Conservation (phyloP, 192 early-diverging fungal genomes). For the Gamsiella multidivaricata region DNA sequence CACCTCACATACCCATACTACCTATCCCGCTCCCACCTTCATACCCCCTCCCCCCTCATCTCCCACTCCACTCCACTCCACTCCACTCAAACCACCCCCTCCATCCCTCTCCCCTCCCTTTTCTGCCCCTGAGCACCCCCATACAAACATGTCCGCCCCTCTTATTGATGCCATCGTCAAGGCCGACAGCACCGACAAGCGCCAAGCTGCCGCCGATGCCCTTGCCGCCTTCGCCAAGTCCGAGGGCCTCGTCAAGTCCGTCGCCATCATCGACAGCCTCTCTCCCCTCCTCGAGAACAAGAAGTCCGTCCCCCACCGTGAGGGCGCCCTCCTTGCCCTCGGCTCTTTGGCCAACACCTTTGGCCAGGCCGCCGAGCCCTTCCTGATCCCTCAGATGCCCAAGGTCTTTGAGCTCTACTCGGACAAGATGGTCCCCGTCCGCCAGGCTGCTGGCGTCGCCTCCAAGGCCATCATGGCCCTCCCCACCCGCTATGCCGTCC, state of each 20-base stretch:
- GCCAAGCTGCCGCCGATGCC: constrained; percentile 50
- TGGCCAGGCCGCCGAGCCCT: constrained; percentile 73
- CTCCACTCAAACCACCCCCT: constrained; percentile 2
- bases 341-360: constrained; percentile 65
- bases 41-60: constrained; percentile 1
- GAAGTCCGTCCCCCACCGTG: constrained; percentile 71
- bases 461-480: constrained; percentile 58
- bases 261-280: constrained; percentile 68
- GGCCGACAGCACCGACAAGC: constrained; percentile 52
- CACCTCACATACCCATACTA: background rate
- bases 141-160: constrained; percentile 37
- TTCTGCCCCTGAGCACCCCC: background rate
- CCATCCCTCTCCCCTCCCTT: background rate
- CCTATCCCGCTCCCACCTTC: background rate
- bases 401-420: constrained; percentile 71
- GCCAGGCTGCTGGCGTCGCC: constrained; percentile 55
- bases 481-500: constrained; percentile 59
- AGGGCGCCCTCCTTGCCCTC: constrained; percentile 71
- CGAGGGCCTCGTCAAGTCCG: constrained; percentile 62
- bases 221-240: constrained; percentile 51
- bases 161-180: constrained; percentile 54
- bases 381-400: constrained; percentile 71
- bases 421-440: constrained; percentile 63
- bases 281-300: constrained; percentile 73
- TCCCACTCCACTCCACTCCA: constrained; percentile 29